These are phyloP conservation scores for Penicillium argentinense DNA, from an alignment of 495 filamentous ascomycete species.

Conservation along the genomic window DNA sequence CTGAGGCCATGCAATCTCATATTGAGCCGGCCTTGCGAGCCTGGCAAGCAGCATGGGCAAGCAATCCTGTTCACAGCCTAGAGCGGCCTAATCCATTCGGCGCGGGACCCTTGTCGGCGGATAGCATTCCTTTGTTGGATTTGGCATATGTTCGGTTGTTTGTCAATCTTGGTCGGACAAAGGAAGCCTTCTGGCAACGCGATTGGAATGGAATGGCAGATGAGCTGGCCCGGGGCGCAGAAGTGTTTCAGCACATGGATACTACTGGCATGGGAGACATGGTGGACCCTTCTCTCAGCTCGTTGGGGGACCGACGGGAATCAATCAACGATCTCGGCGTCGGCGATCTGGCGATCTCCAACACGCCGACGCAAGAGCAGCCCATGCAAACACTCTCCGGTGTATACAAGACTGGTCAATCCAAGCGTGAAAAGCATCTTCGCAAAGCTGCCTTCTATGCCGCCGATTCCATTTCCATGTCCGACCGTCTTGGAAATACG, in stretches of 20 bases:
- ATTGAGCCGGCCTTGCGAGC: constrained; percentile 93
- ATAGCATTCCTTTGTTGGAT: constrained; percentile 92
- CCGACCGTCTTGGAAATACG: constrained; percentile 81
- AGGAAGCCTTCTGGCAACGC: constrained; percentile 92
- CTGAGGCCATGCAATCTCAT: constrained; percentile 93
- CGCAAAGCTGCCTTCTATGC: constrained; percentile 94
- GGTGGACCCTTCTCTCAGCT: constrained; percentile 33
- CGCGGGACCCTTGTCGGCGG: constrained; percentile 85
- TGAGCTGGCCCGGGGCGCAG: constrained; percentile 77
- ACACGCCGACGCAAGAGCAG: constrained; percentile 40
- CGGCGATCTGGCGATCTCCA: constrained; percentile 44
- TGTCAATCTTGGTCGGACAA: constrained; percentile 87
- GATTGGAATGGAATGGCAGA: constrained; percentile 93
- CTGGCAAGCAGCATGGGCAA: constrained; percentile 94
- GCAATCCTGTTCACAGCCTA: constrained; percentile 80
- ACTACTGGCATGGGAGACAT: constrained; percentile 32
- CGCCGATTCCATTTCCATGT: constrained; percentile 87
- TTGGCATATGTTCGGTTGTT: constrained; percentile 91
- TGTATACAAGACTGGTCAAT: constrained; percentile 40
- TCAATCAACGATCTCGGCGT: constrained; percentile 43
- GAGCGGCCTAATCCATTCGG: constrained; percentile 89
- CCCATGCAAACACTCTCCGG: constrained; percentile 34
- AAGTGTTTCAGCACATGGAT: constrained; percentile 74
- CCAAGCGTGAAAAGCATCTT: constrained; percentile 80
- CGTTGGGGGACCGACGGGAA: constrained; percentile 31